phyloP scores from a whole-genome alignment of 1,139 yeast genomes.

The Suzukiozyma palmioleophila region DNA sequence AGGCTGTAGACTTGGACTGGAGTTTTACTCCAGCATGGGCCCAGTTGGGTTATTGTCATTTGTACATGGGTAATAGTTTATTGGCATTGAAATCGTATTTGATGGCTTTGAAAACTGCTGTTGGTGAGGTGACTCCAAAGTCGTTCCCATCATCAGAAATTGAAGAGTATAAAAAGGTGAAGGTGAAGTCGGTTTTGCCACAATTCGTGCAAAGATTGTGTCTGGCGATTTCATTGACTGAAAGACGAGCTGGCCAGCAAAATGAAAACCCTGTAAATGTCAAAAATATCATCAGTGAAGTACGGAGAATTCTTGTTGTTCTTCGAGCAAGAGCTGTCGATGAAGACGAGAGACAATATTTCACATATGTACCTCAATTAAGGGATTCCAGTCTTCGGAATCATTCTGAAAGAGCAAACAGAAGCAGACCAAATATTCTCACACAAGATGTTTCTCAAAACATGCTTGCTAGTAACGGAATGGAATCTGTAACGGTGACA shows the following conservation, averaged over 20 bases:
- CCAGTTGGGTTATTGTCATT: constrained; percentile 43
- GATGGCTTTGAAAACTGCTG: constrained; percentile 25
- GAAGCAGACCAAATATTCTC: constrained; percentile 32
- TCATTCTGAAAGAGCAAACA: constrained; percentile 30
- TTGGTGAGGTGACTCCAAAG: constrained; percentile 31
- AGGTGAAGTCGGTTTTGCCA: constrained; percentile 26
- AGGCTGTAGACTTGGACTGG: constrained; percentile 28
- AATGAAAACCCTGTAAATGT: constrained; percentile 21
- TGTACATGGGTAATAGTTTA: constrained; percentile 38
- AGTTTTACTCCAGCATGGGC: constrained; percentile 43
- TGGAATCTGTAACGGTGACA: constrained; percentile 22
- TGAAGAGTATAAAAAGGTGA: constrained; percentile 20
- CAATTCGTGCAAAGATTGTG: constrained; percentile 37
- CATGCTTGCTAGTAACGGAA: constrained; percentile 25
- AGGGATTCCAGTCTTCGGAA: constrained; percentile 24
- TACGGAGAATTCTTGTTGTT: constrained; percentile 23
- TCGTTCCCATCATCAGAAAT: constrained; percentile 16
- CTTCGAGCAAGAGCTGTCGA: constrained; percentile 22
- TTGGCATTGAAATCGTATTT: constrained; percentile 32
- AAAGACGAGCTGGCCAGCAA: constrained; percentile 39
- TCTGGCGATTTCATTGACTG: constrained; percentile 36
- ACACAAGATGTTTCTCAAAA: constrained; percentile 40
- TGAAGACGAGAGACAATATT: constrained; percentile 26
- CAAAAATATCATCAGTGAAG: constrained; percentile 20
- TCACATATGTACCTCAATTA: constrained; percentile 24